Evolutionary conservation across 441 rosid genomes (phyloP).

Genomic region (Croton setiger): DNA sequence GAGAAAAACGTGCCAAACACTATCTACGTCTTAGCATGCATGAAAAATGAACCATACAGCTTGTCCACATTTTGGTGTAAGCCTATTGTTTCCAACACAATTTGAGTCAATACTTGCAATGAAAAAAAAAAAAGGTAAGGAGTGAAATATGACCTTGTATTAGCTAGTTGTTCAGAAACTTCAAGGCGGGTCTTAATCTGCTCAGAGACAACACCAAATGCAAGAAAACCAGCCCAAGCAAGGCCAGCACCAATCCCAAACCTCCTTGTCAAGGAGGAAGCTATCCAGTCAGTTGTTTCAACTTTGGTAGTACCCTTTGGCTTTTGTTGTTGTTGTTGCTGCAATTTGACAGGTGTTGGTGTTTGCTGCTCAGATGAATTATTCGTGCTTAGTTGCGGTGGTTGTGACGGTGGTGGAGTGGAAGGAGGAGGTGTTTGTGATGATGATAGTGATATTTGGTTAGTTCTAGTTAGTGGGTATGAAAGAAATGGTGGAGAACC

Average conservation of each 20-base stretch:
- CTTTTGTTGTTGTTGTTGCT: conserved; percentile 14
- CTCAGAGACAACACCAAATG: conserved; percentile 62
- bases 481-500: conserved; percentile 51
- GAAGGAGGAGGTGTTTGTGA: conserved; percentile 23
- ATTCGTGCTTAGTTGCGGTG: conserved; percentile 31
- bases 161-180: conserved; percentile 60
- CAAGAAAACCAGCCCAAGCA: conserved; percentile 65
- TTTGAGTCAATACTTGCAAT: no score
- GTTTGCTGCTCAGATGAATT: conserved; percentile 31
- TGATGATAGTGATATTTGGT: conserved; percentile 33
- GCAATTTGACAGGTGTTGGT: conserved; percentile 22
- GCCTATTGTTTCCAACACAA: no score
- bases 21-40: no score
- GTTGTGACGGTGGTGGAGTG: conserved; percentile 25
- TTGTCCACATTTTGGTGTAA: no score
- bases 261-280: conserved; percentile 76
- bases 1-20: no score
- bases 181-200: conserved; percentile 67
- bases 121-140: neutral
- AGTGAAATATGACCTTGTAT: conserved; percentile 45
- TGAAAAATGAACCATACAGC: no score
- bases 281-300: conserved; percentile 69
- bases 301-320: conserved; percentile 34
- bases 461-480: conserved; percentile 39
- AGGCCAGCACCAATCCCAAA: conserved; percentile 84